Percentiles rank a stretch among this genome's conserved stretches.
phyloP scores from a whole-genome alignment of 108 stramenopile species.

The Cylindrotheca closterium region DNA sequence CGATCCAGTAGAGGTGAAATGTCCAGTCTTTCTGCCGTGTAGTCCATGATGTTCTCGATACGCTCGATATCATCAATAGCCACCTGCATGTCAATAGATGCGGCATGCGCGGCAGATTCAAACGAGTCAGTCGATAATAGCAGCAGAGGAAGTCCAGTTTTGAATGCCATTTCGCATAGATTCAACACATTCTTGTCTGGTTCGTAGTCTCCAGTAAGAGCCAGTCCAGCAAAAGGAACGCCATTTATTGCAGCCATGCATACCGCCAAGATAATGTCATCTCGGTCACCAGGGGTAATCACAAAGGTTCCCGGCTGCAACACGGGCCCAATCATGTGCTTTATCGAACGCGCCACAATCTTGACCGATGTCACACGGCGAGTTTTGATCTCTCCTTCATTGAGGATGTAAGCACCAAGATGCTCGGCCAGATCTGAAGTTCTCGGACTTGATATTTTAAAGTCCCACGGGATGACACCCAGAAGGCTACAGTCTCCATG shows the following conservation, averaged over 20 bases:
- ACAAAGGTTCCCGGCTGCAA: constrained; percentile 9
- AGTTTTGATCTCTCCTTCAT: constrained; percentile 13
- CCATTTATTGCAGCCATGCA: constrained; percentile 30
- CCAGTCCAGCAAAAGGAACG: constrained; percentile 22
- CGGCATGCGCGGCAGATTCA: constrained; percentile 9
- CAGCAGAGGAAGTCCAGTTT: constrained; percentile 21
- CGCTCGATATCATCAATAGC: constrained; percentile 15
- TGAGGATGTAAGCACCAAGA: constrained; percentile 4
- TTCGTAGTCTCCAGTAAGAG: constrained; percentile 8
- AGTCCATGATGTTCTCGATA: constrained; percentile 16
- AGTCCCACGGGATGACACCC: constrained; percentile 23
- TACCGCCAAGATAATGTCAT: constrained; percentile 20
- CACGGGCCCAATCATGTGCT: constrained; percentile 11
- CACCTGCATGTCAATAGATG: constrained; percentile 9
- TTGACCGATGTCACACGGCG: constrained; percentile 11
- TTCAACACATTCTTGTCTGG: constrained; percentile 3
- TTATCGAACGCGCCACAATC: constrained; percentile 10
- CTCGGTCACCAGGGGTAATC: constrained; percentile 14
- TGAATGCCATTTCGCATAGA: constrained; percentile 19
- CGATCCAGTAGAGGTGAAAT: not conserved
- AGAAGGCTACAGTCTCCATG: constrained; percentile 7
- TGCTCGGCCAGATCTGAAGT: constrained; percentile 11
- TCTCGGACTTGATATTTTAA: constrained; percentile 5
- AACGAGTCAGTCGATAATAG: constrained; percentile 6
- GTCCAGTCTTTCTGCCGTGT: constrained; percentile 10